phyloP scores from a whole-genome alignment of 1,284 basidiomycete species.

The Tausonia pullulans region DNA sequence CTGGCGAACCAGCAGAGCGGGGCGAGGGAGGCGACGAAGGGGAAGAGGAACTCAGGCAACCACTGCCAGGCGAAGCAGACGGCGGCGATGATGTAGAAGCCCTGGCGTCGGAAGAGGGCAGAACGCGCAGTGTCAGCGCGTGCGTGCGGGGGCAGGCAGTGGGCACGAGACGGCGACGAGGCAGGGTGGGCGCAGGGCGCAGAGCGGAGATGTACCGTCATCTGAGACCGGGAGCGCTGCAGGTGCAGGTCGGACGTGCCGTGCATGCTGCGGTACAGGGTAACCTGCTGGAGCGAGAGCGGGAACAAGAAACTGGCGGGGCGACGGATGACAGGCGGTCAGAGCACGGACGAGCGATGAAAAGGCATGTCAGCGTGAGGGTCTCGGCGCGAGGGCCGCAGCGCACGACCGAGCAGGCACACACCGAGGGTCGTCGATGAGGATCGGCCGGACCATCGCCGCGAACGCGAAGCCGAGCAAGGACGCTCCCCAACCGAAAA shows the following conservation, averaged over 20 bases:
- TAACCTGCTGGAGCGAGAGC: slow-evolving; percentile 19
- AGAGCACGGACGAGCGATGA: not conserved
- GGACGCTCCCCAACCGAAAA: slow-evolving; percentile 20
- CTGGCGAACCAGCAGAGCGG: slow-evolving; percentile 20
- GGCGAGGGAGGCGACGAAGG: slow-evolving; percentile 20
- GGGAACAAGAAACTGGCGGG: slow-evolving; percentile 17
- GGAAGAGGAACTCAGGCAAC: slow-evolving; percentile 20
- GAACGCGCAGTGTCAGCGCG: no score
- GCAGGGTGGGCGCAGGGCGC: no score
- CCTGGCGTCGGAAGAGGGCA: not conserved
- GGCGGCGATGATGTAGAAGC: not conserved
- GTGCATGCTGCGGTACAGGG: slow-evolving; percentile 18
- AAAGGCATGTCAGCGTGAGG: no score
- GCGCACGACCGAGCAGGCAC: not conserved
- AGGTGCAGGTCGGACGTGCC: slow-evolving; percentile 14
- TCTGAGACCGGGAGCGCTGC: slow-evolving; percentile 17
- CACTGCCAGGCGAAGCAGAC: slow-evolving; percentile 22
- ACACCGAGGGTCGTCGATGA: slow-evolving; percentile 18
- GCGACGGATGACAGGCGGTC: not conserved
- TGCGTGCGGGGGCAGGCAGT: not conserved
- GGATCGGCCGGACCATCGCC: slow-evolving; percentile 19
- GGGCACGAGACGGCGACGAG: not conserved
- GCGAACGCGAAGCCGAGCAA: slow-evolving; percentile 19
- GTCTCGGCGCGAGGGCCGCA: no score
- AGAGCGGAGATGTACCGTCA: slow-evolving; percentile 11